Percentiles rank a stretch among this genome's conserved stretches.
phyloP scores from a whole-genome alignment of 192 early-diverging fungal species.

The Coemansia sp. region DNA sequence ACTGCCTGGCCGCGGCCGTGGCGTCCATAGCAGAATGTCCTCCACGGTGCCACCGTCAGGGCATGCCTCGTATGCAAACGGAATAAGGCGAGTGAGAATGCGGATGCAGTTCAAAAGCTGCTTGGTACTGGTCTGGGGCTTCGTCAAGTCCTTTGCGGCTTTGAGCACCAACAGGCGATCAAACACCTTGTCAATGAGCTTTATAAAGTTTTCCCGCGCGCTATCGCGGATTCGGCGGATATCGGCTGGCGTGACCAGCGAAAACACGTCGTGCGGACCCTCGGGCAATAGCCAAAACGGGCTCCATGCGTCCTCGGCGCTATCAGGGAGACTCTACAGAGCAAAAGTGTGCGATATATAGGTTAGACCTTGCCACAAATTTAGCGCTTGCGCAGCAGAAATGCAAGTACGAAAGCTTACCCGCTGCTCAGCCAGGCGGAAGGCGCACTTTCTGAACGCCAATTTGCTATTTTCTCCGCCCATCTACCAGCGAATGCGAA shows the following conservation, averaged over 20 bases:
- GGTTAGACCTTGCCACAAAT: slow-evolving; percentile 1
- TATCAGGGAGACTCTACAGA: slow-evolving; percentile 47
- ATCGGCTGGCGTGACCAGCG: slow-evolving; percentile 82
- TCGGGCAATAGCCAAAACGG: slow-evolving; percentile 73
- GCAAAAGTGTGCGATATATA: not conserved
- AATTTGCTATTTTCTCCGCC: slow-evolving; percentile 88
- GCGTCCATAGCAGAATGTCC: slow-evolving; percentile 53
- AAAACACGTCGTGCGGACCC: slow-evolving; percentile 75
- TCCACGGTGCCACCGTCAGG: slow-evolving; percentile 33
- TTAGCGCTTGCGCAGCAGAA: slow-evolving; percentile 34
- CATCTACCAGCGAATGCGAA: slow-evolving; percentile 56
- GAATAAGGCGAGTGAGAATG: slow-evolving; percentile 81
- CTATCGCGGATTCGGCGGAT: slow-evolving; percentile 76
- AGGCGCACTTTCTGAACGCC: slow-evolving; percentile 86
- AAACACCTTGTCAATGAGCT: slow-evolving; percentile 74
- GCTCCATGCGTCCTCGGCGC: slow-evolving; percentile 54
- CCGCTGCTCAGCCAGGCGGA: slow-evolving; percentile 78
- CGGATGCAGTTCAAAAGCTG: slow-evolving; percentile 83
- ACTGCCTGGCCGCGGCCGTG: slow-evolving; percentile 43
- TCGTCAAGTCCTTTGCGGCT: slow-evolving; percentile 57
- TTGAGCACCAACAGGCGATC: slow-evolving; percentile 59
- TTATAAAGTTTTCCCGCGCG: slow-evolving; percentile 76
- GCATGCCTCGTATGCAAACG: slow-evolving; percentile 76
- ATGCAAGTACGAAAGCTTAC: slow-evolving; percentile 50
- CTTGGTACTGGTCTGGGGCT: slow-evolving; percentile 55